These are phyloP conservation scores for Kurtzmaniella fragi DNA, from an alignment of 805 yeast species.

Conservation along the genomic window DNA sequence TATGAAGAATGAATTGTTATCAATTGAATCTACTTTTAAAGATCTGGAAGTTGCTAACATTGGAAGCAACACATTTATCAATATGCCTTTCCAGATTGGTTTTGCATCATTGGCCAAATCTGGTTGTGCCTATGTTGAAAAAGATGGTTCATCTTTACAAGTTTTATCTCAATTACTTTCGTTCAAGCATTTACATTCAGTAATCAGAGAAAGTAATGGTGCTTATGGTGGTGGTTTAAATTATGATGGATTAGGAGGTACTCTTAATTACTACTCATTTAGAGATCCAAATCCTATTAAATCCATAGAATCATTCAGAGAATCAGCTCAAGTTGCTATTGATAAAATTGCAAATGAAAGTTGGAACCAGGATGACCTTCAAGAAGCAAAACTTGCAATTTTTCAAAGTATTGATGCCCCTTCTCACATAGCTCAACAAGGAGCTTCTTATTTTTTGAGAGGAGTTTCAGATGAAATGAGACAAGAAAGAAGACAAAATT, in stretches of 20 bases:
- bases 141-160: constrained; percentile 83
- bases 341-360: constrained; percentile 14
- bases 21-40: constrained; percentile 12
- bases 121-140: constrained; percentile 62
- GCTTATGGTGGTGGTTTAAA: constrained; percentile 96
- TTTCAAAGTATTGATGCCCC: constrained; percentile 95
- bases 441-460: constrained; percentile 57
- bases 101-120: constrained; percentile 65
- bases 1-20: constrained; percentile 10
- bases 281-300: constrained; percentile 85
- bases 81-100: constrained; percentile 84
- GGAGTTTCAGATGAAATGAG: constrained; percentile 75
- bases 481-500: constrained; percentile 70
- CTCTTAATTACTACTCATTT: constrained; percentile 80
- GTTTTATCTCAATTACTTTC: constrained; percentile 76
- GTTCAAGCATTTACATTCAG: constrained; percentile 80
- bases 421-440: constrained; percentile 72
- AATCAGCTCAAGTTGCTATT: constrained; percentile 43
- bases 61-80: constrained; percentile 41
- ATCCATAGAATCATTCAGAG: constrained; percentile 56
- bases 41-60: constrained; percentile 5
- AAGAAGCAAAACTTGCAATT: constrained; percentile 84
- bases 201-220: constrained; percentile 92
- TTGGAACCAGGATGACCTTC: constrained; percentile 64
- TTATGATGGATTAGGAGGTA: constrained; percentile 76